These are phyloP conservation scores for Trichosporon sp. DNA, from an alignment of 1,284 basidiomycete species.

Conservation along the genomic window DNA sequence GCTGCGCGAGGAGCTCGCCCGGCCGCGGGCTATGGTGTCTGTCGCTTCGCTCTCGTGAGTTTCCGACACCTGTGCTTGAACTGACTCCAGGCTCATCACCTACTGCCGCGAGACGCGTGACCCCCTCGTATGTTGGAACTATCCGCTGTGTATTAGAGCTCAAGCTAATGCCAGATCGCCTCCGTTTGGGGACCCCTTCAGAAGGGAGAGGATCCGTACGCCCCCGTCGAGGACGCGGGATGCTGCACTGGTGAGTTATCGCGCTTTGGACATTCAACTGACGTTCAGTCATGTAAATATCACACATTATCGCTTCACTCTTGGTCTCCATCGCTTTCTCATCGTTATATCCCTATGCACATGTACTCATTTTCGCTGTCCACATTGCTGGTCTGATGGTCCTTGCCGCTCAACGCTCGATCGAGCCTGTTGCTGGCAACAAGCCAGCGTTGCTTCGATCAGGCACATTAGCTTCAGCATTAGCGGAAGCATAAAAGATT, in stretches of 20 bases:
- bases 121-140: constrained; percentile 65
- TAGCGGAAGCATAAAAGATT: neutral
- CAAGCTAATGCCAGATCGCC: constrained; percentile 65
- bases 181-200: constrained; percentile 89
- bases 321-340: constrained; percentile 8
- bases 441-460: neutral
- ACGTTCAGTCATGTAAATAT: constrained; percentile 14
- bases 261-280: neutral
- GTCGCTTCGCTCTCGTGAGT: constrained; percentile 68
- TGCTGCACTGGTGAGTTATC: constrained; percentile 47
- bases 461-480: neutral
- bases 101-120: constrained; percentile 91
- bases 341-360: constrained; percentile 8
- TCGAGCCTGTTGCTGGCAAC: neutral
- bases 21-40: constrained; percentile 85
- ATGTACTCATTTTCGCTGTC: constrained; percentile 21
- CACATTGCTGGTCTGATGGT: neutral
- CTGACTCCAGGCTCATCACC: constrained; percentile 74
- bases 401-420: neutral
- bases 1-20: constrained; percentile 83
- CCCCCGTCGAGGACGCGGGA: constrained; percentile 40
- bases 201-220: constrained; percentile 67
- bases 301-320: neutral
- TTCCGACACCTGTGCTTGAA: no score
- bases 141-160: neutral